phyloP scores from a whole-genome alignment of 1,284 basidiomycete genomes.

The Ganoderma lucidum region DNA sequence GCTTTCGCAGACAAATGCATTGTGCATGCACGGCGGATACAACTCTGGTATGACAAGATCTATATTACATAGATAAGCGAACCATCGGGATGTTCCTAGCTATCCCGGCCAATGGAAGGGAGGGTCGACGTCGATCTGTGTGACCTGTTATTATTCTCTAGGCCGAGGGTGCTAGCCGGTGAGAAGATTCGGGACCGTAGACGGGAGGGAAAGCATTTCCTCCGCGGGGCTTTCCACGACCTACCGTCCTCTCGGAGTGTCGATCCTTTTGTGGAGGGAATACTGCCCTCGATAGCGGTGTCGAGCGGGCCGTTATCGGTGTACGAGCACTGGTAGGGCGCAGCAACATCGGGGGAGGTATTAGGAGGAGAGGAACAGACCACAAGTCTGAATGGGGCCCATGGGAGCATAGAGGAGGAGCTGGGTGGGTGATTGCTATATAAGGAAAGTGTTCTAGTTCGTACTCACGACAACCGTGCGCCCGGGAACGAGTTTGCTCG shows the following conservation, averaged over 20 bases:
- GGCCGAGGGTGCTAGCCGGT: conserved; percentile 10
- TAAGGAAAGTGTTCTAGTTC: conserved; percentile 21
- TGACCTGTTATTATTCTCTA: not conserved
- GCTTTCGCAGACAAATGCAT: not conserved
- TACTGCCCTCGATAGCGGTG: conserved; percentile 15
- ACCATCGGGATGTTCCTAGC: not conserved
- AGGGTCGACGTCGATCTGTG: not conserved
- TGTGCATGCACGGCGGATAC: not conserved
- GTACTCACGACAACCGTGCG: conserved; percentile 27
- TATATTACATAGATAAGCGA: conserved; percentile 4
- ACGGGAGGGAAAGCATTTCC: not conserved
- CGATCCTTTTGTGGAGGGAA: not conserved
- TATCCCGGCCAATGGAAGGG: conserved; percentile 9
- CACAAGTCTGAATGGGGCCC: conserved; percentile 20
- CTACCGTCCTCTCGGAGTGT: not conserved
- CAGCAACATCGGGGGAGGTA: conserved; percentile 7
- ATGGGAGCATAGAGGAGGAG: conserved; percentile 25
- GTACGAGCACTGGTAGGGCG: conserved; percentile 19
- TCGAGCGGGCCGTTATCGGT: conserved; percentile 31
- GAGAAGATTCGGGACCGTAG: conserved; percentile 8
- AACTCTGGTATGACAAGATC: conserved; percentile 10
- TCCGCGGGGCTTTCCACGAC: conserved; percentile 2
- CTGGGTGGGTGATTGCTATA: conserved; percentile 26
- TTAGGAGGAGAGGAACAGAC: conserved; percentile 14
- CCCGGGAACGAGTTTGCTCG: conserved; percentile 20